Evolutionary conservation across 1,139 yeast genomes (phyloP), one percentile per base, ranked within the genome.

Genomic region (Nakaseomyces delphensis): DNA sequence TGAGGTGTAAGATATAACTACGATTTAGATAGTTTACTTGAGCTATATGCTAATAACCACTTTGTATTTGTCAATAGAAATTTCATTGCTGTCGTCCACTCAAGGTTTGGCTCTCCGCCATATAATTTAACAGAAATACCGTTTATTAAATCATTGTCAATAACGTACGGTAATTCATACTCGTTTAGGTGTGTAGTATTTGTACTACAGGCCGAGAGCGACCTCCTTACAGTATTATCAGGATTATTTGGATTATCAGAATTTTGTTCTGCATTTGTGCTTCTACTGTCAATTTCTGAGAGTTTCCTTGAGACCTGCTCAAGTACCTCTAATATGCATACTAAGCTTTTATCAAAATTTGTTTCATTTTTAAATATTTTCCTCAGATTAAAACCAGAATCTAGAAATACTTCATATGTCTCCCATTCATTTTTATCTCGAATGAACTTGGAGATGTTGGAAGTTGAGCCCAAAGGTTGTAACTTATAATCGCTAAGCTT

Each of bases 71-170:
- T 84, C 40, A 91, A 66, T 14, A 89, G 68, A 55, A 79, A 82
- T 56, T 83, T 82, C 63, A 96, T 89, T 1, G 95, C 89, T 28
- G 79, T 76, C 0, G 96, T 86, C 98, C 98, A 91, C 48, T 83
- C 86, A 36, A 78, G 76, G 56, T 81, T 82, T 1, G 80, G 73
- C 1, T 73, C 64, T 43, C 70, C 68, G 9, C 85, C 74, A 2
- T 86, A 77, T 1, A 86, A 73, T 42, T 81, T 68, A 13, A 91
- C 82, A 45, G 86, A 77, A 46, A 77, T 74, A 0, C 85, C 89
- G 1, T 95, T 95, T 39, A 91, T 82, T 42, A 73, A 71, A 50
- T 83, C 96, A 20, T 71, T 70, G 3, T 64, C 52, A 54, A 76
- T 75, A n/a, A 58, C 57, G 54, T 85, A 87, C 0, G 97, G 96